Percentiles rank a stretch among this genome's conserved stretches.
phyloP scores from a whole-genome alignment of 179 eudicot species.

The Corrigiola litoralis region DNA sequence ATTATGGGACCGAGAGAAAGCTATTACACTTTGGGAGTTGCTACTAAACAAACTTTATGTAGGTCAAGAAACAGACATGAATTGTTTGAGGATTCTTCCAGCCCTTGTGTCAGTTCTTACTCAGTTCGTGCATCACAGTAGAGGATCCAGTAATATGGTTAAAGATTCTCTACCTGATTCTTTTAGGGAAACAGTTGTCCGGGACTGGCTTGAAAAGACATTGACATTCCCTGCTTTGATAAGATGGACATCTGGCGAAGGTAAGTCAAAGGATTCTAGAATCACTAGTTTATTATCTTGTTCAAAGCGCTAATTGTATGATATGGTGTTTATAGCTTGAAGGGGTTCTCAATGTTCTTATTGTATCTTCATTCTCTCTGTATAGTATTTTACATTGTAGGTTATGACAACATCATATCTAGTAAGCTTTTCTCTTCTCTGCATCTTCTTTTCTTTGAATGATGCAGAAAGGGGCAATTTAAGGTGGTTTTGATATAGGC shows the following conservation, averaged over 20 bases:
- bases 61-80: slow-evolving; percentile 55
- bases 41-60: slow-evolving; percentile 59
- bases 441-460: too few relatives aligned
- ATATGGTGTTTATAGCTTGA: too few relatives aligned
- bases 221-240: slow-evolving; percentile 53
- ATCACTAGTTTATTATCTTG: too few relatives aligned
- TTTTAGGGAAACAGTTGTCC: slow-evolving; percentile 32
- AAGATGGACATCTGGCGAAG: slow-evolving; percentile 72
- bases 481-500: too few relatives aligned
- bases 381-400: too few relatives aligned
- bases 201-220: slow-evolving; percentile 73
- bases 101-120: slow-evolving; percentile 52
- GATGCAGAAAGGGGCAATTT: too few relatives aligned
- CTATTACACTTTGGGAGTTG: slow-evolving; percentile 43
- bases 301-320: too few relatives aligned
- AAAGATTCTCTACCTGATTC: slow-evolving; percentile 33
- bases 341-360: too few relatives aligned
- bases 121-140: slow-evolving; percentile 34
- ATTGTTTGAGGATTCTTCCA: slow-evolving; percentile 72
- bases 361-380: too few relatives aligned
- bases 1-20: slow-evolving; percentile 60
- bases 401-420: too few relatives aligned
- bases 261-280: slow-evolving; percentile 32
- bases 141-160: slow-evolving; percentile 19
- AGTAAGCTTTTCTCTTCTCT: too few relatives aligned